Percentiles rank a stretch among this genome's conserved stretches.
Evolutionary conservation across 2,329 filamentous ascomycete genomes (phyloP).

Genomic region (Colletotrichum scovillei): DNA sequence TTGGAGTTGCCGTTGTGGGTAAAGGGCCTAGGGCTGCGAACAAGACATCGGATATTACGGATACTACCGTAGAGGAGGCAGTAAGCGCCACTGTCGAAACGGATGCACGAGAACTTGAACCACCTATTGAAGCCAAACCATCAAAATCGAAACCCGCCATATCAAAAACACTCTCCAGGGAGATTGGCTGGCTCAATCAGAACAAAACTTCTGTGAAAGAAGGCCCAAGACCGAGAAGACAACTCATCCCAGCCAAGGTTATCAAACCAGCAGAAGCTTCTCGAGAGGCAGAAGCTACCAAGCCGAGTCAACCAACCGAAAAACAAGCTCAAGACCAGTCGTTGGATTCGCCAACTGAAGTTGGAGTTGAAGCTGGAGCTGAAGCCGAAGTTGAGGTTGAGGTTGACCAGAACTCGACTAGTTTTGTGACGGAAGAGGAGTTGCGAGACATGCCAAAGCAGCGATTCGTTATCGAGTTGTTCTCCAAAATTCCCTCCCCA

Average conservation of each 20-base stretch:
- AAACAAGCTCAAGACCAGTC: background rate
- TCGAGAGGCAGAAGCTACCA: background rate
- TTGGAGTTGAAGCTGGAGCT: background rate
- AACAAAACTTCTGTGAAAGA: background rate
- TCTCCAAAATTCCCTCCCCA: background rate
- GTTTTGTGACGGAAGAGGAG: background rate
- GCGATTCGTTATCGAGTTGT: conserved; percentile 14
- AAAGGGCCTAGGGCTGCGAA: background rate
- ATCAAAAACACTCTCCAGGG: background rate
- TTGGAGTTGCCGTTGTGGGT: conserved; percentile 31
- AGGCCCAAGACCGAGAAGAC: background rate
- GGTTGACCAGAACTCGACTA: background rate
- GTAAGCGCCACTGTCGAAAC: background rate
- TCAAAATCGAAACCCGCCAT: background rate
- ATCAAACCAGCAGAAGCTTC: background rate
- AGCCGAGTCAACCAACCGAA: background rate
- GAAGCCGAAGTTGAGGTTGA: too few relatives aligned
- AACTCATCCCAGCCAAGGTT: background rate
- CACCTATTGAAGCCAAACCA: background rate
- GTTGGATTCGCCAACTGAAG: background rate
- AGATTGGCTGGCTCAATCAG: background rate
- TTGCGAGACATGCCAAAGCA: background rate
- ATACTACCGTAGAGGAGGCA: background rate
- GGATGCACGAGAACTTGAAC: too few relatives aligned
- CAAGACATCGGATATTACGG: background rate